phyloP scores from a whole-genome alignment of 768 basidiomycete genomes.

The Strobilomyces confusus region DNA sequence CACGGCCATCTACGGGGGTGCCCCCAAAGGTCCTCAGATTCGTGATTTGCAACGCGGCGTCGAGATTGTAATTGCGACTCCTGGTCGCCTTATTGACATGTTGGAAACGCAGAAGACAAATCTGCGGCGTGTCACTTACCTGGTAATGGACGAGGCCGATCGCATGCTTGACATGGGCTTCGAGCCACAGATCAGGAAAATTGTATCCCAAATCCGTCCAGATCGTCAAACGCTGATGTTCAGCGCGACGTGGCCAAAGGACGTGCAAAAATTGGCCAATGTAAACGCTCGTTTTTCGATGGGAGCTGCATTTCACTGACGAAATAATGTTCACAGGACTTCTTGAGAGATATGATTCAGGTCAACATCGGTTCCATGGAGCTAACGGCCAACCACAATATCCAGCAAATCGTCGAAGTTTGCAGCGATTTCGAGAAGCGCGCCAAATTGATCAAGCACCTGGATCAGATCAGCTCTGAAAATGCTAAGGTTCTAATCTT shows the following conservation, averaged over 20 bases:
- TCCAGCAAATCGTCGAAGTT: constrained; percentile 92
- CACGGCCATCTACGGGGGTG: constrained; percentile 98
- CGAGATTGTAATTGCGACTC: constrained; percentile 99
- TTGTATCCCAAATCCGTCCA: constrained; percentile 94
- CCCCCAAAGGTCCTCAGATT: constrained; percentile 97
- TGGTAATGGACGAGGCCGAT: constrained; percentile 99
- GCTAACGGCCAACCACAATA: constrained; percentile 96
- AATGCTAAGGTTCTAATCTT: constrained; percentile 99
- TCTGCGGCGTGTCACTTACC: constrained; percentile 91
- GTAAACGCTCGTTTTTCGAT: constrained; percentile 36
- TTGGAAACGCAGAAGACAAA: constrained; percentile 96
- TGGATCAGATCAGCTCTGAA: constrained; percentile 93
- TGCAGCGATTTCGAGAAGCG: constrained; percentile 98
- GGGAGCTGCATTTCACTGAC: neutral
- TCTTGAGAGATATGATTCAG: constrained; percentile 94
- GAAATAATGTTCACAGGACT: constrained; percentile 57
- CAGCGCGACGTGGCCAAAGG: constrained; percentile 99
- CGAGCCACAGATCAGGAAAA: constrained; percentile 99
- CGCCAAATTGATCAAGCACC: constrained; percentile 90
- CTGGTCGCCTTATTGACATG: constrained; percentile 99
- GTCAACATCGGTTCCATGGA: constrained; percentile 99
- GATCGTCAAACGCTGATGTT: constrained; percentile 99
- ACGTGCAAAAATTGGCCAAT: constrained; percentile 95
- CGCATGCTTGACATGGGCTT: constrained; percentile 99
- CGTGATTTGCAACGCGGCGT: constrained; percentile 96